Percentiles rank a stretch among this genome's conserved stretches.
phyloP scores from a whole-genome alignment of 306 rosid genomes.

The Quercus ilex region DNA sequence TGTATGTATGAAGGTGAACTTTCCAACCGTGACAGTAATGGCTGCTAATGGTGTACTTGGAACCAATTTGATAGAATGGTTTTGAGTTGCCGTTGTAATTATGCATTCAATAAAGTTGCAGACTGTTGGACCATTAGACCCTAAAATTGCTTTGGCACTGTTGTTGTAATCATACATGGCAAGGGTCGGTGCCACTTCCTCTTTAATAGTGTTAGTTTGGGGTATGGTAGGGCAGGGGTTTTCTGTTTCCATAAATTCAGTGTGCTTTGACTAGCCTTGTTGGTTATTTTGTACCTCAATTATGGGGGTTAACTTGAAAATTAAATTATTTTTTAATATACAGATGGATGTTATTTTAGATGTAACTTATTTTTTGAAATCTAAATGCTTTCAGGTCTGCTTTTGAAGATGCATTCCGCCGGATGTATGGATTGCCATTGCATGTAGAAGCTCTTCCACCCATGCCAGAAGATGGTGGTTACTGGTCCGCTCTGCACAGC shows the following conservation, averaged over 20 bases:
- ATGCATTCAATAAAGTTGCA: background rate
- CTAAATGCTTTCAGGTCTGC: slow-evolving; percentile 56
- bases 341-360: slow-evolving; percentile 8
- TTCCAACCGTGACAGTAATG: background rate
- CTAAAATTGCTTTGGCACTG: background rate
- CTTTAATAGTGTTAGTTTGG: too few species aligned
- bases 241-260: background rate
- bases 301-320: background rate
- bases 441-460: slow-evolving; percentile 81
- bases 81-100: slow-evolving; percentile 4
- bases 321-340: too few species aligned
- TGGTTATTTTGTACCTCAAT: background rate
- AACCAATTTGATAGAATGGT: background rate
- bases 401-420: slow-evolving; percentile 72
- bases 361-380: slow-evolving; percentile 15
- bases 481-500: slow-evolving; percentile 89
- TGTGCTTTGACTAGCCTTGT: background rate
- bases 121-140: background rate
- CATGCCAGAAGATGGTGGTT: slow-evolving; percentile 92
- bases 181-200: background rate
- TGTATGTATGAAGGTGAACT: background rate
- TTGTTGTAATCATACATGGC: background rate
- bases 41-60: slow-evolving; percentile 6
- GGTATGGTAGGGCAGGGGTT: background rate
- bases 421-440: slow-evolving; percentile 64